phyloP scores from a whole-genome alignment of 2,329 filamentous ascomycete species.

The Blastomyces silverae region DNA sequence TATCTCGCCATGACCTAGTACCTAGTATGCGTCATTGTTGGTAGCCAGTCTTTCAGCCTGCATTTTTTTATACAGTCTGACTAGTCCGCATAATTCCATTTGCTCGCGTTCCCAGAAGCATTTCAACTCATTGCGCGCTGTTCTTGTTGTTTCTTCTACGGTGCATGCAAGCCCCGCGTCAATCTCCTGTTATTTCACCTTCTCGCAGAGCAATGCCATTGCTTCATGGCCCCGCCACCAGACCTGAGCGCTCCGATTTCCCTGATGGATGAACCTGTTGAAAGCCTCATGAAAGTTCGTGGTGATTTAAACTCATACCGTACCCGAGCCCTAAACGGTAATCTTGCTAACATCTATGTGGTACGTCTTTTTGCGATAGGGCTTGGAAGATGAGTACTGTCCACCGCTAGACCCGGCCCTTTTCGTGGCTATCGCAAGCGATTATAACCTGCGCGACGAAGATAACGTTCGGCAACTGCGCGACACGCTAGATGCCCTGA shows the following conservation, averaged over 20 bases:
- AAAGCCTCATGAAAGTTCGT: slow-evolving; percentile 11
- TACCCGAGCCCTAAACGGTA: neutral
- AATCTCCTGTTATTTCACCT: neutral
- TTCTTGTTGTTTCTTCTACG: neutral
- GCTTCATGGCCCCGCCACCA: neutral
- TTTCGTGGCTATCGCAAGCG: slow-evolving; percentile 66
- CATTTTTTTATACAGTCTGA: too few species aligned
- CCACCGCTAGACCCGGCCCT: slow-evolving; percentile 70
- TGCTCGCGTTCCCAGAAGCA: neutral
- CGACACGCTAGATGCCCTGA: slow-evolving; percentile 58
- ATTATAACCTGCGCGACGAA: slow-evolving; percentile 57
- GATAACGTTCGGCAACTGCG: slow-evolving; percentile 50
- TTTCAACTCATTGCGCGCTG: neutral
- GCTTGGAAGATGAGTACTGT: slow-evolving; percentile 61
- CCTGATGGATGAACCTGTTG: slow-evolving; percentile 13
- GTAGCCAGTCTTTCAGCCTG: too few species aligned
- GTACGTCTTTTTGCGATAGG: slow-evolving; percentile 23
- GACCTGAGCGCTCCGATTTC: slow-evolving; percentile 4
- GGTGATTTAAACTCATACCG: neutral
- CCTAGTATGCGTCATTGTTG: too few species aligned
- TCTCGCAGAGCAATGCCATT: slow-evolving; percentile 9
- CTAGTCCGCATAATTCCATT: too few species aligned
- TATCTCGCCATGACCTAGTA: too few species aligned
- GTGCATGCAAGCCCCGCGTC: neutral
- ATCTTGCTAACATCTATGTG: neutral